Conservation (phyloP, 345 rosid species). For the Arabidopsis suecica region DNA sequence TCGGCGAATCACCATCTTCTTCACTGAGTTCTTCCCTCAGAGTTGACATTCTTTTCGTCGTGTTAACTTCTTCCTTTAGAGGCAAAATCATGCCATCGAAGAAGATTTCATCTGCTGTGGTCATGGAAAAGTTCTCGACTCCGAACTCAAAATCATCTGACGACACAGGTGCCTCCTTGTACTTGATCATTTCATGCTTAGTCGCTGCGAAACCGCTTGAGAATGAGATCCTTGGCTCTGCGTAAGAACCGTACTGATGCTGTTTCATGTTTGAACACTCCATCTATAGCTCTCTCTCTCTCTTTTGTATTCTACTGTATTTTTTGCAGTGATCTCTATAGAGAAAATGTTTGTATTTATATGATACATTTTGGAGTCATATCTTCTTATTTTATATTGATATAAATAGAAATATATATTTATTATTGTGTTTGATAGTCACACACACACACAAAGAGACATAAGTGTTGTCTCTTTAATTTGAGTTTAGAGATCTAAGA, state of each 20-base stretch:
- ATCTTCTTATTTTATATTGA: not conserved
- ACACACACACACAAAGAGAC: constrained; percentile 34
- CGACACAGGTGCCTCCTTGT: constrained; percentile 85
- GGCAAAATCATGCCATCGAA: constrained; percentile 74
- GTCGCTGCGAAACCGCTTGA: constrained; percentile 73
- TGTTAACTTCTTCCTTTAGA: constrained; percentile 51
- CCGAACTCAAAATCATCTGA: constrained; percentile 76
- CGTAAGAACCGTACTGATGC: constrained; percentile 47
- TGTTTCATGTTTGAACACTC: constrained; percentile 57
- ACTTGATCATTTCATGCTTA: constrained; percentile 47
- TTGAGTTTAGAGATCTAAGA: constrained; percentile 40
- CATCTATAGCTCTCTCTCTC: constrained; percentile 19
- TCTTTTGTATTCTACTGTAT: constrained; percentile 8
- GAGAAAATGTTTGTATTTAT: constrained; percentile 29
- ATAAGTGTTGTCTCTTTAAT: constrained; percentile 27
- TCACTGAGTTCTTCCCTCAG: constrained; percentile 68
- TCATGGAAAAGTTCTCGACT: constrained; percentile 61
- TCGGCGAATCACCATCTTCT: constrained; percentile 38
- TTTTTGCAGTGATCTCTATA: constrained; percentile 15
- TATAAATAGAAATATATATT: not conserved
- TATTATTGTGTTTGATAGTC: constrained; percentile 24
- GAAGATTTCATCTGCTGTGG: constrained; percentile 84
- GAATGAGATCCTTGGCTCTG: constrained; percentile 95
- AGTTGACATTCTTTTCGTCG: constrained; percentile 58
- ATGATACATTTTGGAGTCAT: constrained; percentile 17